Conservation (phyloP, 345 rosid genomes). For the Theobroma cacao region DNA sequence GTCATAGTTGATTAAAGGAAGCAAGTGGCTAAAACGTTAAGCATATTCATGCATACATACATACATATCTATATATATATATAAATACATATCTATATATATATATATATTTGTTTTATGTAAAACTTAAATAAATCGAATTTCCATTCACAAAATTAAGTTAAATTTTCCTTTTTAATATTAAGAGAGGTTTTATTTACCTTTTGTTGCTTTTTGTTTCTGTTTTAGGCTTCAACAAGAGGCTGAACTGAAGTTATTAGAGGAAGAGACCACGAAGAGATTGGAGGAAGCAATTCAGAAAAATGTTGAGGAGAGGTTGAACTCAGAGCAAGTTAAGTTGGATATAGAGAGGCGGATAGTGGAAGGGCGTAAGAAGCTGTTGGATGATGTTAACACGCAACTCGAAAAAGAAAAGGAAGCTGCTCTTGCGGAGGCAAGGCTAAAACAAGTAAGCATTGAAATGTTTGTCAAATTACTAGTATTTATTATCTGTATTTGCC, state of each 20-base stretch:
- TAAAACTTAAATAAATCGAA: background rate
- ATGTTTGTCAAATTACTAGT: background rate
- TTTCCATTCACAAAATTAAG: background rate
- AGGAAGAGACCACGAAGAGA: conserved; percentile 73
- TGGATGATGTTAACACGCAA: conserved; percentile 54
- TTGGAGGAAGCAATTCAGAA: conserved; percentile 73
- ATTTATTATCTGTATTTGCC: background rate
- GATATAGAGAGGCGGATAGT: conserved; percentile 58
- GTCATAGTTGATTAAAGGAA: no score
- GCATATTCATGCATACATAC: background rate
- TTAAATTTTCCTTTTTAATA: background rate
- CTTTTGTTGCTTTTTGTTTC: background rate
- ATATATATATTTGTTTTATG: no score
- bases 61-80: no score
- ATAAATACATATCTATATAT: no score
- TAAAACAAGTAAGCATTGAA: conserved; percentile 52
- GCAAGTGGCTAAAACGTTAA: no score
- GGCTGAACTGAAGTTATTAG: conserved; percentile 59
- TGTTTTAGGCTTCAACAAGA: conserved; percentile 55
- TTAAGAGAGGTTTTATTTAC: conserved; percentile 6
- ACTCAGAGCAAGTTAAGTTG: conserved; percentile 10
- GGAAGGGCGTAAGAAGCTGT: conserved; percentile 67
- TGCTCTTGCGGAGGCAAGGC: conserved; percentile 67
- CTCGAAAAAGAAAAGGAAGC: conserved; percentile 66
- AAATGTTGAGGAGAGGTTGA: conserved; percentile 70